These are phyloP conservation scores for Trichoderma koningii DNA, from an alignment of 2,329 filamentous ascomycete species.

Conservation along the genomic window DNA sequence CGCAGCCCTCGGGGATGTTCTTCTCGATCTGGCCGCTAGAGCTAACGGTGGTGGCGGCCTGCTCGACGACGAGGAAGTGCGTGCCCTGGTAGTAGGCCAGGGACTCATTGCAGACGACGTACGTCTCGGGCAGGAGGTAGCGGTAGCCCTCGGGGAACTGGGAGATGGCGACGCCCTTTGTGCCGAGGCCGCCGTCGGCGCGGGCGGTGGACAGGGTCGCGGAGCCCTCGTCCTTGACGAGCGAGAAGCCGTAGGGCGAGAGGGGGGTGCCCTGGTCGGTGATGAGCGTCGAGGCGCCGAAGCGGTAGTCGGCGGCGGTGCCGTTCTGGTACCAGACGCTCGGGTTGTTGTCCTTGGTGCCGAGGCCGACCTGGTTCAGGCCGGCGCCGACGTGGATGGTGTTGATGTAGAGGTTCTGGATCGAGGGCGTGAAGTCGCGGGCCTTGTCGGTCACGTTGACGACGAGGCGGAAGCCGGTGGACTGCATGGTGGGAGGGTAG, in stretches of 20 bases:
- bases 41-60: slow-evolving; percentile 34
- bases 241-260: slow-evolving; percentile 42
- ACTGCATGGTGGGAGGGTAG: slow-evolving; percentile 5
- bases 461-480: slow-evolving; percentile 44
- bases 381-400: slow-evolving; percentile 48
- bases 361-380: slow-evolving; percentile 43
- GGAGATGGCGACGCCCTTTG: slow-evolving; percentile 38
- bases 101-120: slow-evolving; percentile 45
- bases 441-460: slow-evolving; percentile 45
- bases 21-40: slow-evolving; percentile 29
- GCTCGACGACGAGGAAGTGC: slow-evolving; percentile 43
- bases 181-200: slow-evolving; percentile 40
- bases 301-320: slow-evolving; percentile 41
- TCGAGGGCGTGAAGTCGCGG: slow-evolving; percentile 41
- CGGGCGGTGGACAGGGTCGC: slow-evolving; percentile 35
- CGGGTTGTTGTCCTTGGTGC: slow-evolving; percentile 32
- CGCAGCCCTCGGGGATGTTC: slow-evolving; percentile 44
- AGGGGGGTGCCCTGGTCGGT: slow-evolving; percentile 44
- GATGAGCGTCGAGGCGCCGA: slow-evolving; percentile 38
- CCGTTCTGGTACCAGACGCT: slow-evolving; percentile 53
- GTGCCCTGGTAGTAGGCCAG: slow-evolving; percentile 44
- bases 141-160: slow-evolving; percentile 38
- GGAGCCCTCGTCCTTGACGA: slow-evolving; percentile 32
- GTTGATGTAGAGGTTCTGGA: slow-evolving; percentile 44
- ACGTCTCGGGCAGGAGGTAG: slow-evolving; percentile 40